phyloP scores from a whole-genome alignment of 257 asterid genomes.

The Perilla frutescens region DNA sequence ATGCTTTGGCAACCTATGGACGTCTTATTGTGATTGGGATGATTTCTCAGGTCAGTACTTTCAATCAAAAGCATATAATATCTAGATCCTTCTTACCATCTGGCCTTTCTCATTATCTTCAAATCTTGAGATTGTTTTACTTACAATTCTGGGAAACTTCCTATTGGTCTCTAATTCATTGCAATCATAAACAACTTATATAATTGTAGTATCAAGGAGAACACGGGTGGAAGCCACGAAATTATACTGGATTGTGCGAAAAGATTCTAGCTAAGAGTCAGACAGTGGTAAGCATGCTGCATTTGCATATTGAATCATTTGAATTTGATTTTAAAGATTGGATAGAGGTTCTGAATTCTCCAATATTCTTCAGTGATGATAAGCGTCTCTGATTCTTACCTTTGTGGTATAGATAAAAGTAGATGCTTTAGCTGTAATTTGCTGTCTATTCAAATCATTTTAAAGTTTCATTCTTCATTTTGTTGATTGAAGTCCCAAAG shows the following conservation, averaged over 20 bases:
- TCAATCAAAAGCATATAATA: conserved; percentile 17
- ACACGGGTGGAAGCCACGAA: conserved; percentile 83
- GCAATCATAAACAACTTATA: conserved; percentile 27
- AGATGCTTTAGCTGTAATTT: conserved; percentile 1
- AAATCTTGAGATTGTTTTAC: conserved; percentile 15
- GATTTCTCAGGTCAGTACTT: conserved; percentile 81
- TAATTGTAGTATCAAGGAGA: conserved; percentile 93
- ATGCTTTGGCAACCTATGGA: conserved; percentile 85
- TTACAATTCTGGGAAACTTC: conserved; percentile 14
- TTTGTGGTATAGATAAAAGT: background rate
- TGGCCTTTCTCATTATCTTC: conserved; percentile 14
- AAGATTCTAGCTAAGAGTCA: conserved; percentile 93
- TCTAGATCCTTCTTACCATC: conserved; percentile 10
- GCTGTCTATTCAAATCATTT: background rate
- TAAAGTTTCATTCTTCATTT: background rate
- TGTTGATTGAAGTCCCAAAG: conserved; percentile 27
- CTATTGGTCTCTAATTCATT: conserved; percentile 23
- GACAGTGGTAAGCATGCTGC: conserved; percentile 71
- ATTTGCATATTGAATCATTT: conserved; percentile 14
- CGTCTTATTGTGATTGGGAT: conserved; percentile 92
- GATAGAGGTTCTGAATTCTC: background rate
- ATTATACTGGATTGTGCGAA: conserved; percentile 85
- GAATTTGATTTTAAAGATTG: background rate
- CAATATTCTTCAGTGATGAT: background rate
- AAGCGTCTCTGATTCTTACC: conserved; percentile 15